Base-by-base conservation (phyloP, 163 green algal species). In the Chlamydomonas reinhardtii region DNA sequence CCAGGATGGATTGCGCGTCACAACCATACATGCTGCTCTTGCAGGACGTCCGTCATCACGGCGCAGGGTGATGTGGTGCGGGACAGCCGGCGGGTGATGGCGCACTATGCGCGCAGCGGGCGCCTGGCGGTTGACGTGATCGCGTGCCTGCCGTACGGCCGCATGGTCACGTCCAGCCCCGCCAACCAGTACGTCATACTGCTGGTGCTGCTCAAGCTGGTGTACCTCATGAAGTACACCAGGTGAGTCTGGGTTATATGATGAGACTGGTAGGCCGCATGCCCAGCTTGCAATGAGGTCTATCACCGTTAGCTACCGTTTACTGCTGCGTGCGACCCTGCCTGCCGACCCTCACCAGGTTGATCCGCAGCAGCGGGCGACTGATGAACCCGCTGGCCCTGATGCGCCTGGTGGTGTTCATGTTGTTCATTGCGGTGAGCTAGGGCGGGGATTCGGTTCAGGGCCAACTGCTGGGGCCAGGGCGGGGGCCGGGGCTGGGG, bases 91-190 rank as follows among this genome's bases (percentile, higher is more conserved):
- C 88, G 88, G 56, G 90, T 94, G 48, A 78, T 76, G 24, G 15
- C n/a, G 31, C 66, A 84, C 35, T 94, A 94, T 74, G 9, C 88
- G 20, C 48, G 34, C 54, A 86, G 86, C 39, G 89, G 81, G 86
- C 91, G 92, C 43, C 29, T 74, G 62, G 71, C 48, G 48, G 48
- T 91, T 29, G 91, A 94, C 56, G 15, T 89, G 27, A 16, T 90
- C 25, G 89, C 89, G 20, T 82, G 74, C 78, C 85, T 94, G 8
- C 91, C 91, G 0, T 89, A 92, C 66, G 74, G 89, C 32, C 34
- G 35, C 12, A 14, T 84, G 8, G 72, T 43, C 31, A 72, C 68
- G 48, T 56, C 48, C 48, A 56, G 48, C 48, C 48, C 48, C 5
- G 48, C 48, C 48, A 14, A 56, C 48, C 48, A 56, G 48, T 56